These are phyloP conservation scores for Dendrothele bispora DNA, from an alignment of 768 basidiomycete genomes.

Conservation along the genomic window DNA sequence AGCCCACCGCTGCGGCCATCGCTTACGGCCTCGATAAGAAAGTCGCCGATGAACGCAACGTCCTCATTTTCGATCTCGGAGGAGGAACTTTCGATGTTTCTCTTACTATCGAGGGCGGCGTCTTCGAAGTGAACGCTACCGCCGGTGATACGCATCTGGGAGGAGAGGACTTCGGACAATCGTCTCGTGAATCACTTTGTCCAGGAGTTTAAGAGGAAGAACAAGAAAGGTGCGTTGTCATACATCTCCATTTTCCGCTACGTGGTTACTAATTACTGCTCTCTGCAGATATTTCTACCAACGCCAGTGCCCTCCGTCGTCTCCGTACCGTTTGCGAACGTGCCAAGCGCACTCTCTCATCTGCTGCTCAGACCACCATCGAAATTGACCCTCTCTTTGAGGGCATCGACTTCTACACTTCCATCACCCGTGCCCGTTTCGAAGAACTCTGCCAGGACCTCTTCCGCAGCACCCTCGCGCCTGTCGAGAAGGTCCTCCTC, in stretches of 20 bases:
- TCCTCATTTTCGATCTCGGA: constrained; percentile 97
- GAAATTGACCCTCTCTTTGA: constrained; percentile 70
- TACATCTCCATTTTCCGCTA: no score
- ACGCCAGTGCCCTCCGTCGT: constrained; percentile 66
- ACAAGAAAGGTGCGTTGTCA: constrained; percentile 44
- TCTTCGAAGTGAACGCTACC: constrained; percentile 86
- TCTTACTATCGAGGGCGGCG: constrained; percentile 90
- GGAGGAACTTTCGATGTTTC: constrained; percentile 99
- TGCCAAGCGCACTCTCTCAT: constrained; percentile 69
- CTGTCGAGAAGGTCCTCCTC: constrained; percentile 81
- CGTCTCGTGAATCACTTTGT: constrained; percentile 70
- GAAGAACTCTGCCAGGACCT: constrained; percentile 84
- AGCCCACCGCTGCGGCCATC: constrained; percentile 95
- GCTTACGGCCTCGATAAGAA: constrained; percentile 98
- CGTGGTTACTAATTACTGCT: no score
- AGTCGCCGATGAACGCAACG: constrained; percentile 83
- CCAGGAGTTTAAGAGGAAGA: constrained; percentile 69
- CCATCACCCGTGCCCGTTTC: constrained; percentile 79
- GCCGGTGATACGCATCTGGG: constrained; percentile 85
- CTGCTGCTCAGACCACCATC: constrained; percentile 45
- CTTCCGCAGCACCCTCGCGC: constrained; percentile 83
- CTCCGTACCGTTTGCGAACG: constrained; percentile 72
- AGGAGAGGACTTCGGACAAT: constrained; percentile 76
- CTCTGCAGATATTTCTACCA: constrained; percentile 60
- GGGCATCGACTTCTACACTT: constrained; percentile 79